Percentiles rank a stretch among this genome's conserved stretches.
These are phyloP conservation scores for Hanseniaspora taiwanica DNA, from an alignment of 805 yeast genomes.

Conservation along the genomic window DNA sequence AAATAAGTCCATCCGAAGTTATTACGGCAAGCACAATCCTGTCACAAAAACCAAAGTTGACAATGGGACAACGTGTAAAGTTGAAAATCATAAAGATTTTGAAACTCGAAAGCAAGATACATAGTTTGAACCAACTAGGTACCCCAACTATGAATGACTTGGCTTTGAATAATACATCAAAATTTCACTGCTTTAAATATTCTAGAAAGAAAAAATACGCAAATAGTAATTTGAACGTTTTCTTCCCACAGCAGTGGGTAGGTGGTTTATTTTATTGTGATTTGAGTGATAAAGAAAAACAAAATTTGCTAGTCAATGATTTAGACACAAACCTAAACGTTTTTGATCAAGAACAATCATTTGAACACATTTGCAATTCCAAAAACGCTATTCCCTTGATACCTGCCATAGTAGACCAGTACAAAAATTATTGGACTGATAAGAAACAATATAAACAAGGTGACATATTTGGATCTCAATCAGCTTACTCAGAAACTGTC, in stretches of 20 bases:
- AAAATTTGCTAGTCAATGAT: constrained; percentile 11
- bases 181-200: constrained; percentile 38
- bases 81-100: neutral
- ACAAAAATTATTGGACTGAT: constrained; percentile 34
- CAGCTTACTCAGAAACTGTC: constrained; percentile 16
- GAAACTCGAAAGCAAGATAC: constrained; percentile 16
- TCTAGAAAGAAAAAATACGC: constrained; percentile 47
- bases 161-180: constrained; percentile 9
- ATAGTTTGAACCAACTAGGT: neutral
- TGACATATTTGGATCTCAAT: no score
- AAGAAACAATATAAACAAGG: constrained; percentile 1
- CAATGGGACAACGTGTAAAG: neutral
- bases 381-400: constrained; percentile 30
- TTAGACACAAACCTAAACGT: constrained; percentile 7
- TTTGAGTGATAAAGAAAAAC: constrained; percentile 20
- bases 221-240: constrained; percentile 30
- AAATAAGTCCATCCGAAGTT: neutral
- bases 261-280: constrained; percentile 52
- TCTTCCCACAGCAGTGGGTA: constrained; percentile 43
- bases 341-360: constrained; percentile 7
- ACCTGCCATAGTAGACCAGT: constrained; percentile 49
- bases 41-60: neutral
- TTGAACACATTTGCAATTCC: constrained; percentile 23
- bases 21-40: neutral
- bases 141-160: constrained; percentile 6